phyloP scores from a whole-genome alignment of 2,329 filamentous ascomycete species.

The Botrytis byssoidea region DNA sequence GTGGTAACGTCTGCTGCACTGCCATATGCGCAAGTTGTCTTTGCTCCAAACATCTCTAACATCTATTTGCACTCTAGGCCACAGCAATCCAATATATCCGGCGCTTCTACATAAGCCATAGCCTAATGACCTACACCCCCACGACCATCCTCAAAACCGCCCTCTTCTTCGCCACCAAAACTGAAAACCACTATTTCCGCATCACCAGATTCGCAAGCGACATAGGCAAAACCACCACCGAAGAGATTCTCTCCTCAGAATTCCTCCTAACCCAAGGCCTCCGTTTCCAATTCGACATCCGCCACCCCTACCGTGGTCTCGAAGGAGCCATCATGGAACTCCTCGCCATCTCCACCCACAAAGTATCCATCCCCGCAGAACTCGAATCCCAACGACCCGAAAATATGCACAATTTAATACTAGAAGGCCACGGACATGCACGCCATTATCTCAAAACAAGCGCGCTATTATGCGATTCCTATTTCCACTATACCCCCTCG shows the following conservation, averaged over 20 bases:
- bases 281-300: constrained; percentile 89
- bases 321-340: constrained; percentile 87
- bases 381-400: constrained; percentile 22
- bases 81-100: constrained; percentile 64
- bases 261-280: constrained; percentile 90
- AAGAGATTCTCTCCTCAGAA: constrained; percentile 86
- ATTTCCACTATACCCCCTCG: constrained; percentile 91
- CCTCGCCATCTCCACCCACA: constrained; percentile 27
- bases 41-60: background rate
- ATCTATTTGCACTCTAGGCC: constrained; percentile 27
- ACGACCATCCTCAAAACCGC: constrained; percentile 85
- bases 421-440: constrained; percentile 68
- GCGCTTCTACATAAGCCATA: constrained; percentile 94
- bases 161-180: constrained; percentile 91
- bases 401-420: constrained; percentile 45
- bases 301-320: constrained; percentile 83
- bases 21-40: background rate
- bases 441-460: constrained; percentile 74
- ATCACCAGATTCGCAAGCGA: constrained; percentile 65
- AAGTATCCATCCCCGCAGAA: constrained; percentile 12
- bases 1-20: too few species aligned
- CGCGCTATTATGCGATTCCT: constrained; percentile 86
- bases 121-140: constrained; percentile 92
- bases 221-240: constrained; percentile 68
- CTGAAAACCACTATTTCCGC: constrained; percentile 70